Evolutionary conservation across 2,329 filamentous ascomycete genomes (phyloP).

Genomic region (Botrytis fragariae): DNA sequence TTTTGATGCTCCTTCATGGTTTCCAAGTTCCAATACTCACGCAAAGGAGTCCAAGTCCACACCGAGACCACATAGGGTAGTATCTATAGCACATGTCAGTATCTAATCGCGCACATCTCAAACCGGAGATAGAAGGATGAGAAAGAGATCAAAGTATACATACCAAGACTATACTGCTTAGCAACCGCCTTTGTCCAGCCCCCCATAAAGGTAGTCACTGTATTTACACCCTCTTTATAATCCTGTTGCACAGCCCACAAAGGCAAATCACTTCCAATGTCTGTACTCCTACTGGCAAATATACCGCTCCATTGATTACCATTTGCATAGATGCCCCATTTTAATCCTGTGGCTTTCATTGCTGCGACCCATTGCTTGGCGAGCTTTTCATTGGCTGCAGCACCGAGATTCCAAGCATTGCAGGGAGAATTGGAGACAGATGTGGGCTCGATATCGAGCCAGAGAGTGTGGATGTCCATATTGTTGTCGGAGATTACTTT

Average conservation of each 20-base stretch:
- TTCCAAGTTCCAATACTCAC: not conserved
- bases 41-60: slow-evolving; percentile 25
- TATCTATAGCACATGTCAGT: slow-evolving; percentile 28
- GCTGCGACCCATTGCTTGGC: slow-evolving; percentile 31
- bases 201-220: slow-evolving; percentile 32
- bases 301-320: slow-evolving; percentile 34
- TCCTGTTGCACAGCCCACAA: slow-evolving; percentile 34
- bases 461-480: slow-evolving; percentile 27
- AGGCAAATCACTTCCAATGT: slow-evolving; percentile 32
- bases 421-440: slow-evolving; percentile 19
- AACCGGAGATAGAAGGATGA: not conserved
- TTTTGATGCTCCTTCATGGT: not conserved
- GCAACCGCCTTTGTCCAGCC: slow-evolving; percentile 31
- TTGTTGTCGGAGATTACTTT: slow-evolving; percentile 25
- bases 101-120: not conserved
- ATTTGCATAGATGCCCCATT: slow-evolving; percentile 35
- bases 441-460: slow-evolving; percentile 33
- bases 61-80: slow-evolving; percentile 27
- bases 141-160: slow-evolving; percentile 11
- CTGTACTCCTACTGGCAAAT: slow-evolving; percentile 28
- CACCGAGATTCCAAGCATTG: slow-evolving; percentile 31
- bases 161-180: slow-evolving; percentile 32
- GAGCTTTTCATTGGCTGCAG: slow-evolving; percentile 27
- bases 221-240: slow-evolving; percentile 26
- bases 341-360: slow-evolving; percentile 24